Evolutionary conservation across 768 basidiomycete genomes (phyloP).

Genomic region (Kwoniella bestiolae): DNA sequence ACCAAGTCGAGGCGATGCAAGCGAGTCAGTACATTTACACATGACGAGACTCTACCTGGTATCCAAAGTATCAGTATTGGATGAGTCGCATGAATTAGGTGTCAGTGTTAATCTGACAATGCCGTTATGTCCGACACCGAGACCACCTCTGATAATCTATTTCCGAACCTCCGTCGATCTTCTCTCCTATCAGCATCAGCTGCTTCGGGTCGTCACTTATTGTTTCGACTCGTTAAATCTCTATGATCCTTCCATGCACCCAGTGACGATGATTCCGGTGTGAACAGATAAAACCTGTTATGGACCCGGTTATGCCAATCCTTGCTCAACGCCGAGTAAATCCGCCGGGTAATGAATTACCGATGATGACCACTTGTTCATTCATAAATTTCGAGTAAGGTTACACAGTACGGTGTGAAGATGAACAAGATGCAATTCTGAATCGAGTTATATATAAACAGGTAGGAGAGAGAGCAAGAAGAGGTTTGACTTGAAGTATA

Average conservation of each 20-base stretch:
- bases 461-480: neutral
- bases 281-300: neutral
- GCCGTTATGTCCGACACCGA: conserved; percentile 8
- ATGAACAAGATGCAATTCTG: neutral
- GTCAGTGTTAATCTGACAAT: too few species aligned
- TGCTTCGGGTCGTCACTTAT: neutral
- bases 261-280: too few species aligned
- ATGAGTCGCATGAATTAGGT: too few species aligned
- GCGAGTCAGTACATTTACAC: too few species aligned
- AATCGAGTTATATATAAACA: conserved; percentile 1
- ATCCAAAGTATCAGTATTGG: too few species aligned
- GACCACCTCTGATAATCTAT: neutral
- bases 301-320: neutral
- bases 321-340: conserved; percentile 12
- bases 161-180: neutral
- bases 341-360: conserved; percentile 17
- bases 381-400: neutral
- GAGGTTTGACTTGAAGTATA: too few species aligned
- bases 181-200: neutral
- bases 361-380: conserved; percentile 7
- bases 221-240: neutral
- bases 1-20: too few species aligned
- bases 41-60: too few species aligned
- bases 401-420: neutral
- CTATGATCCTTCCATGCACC: neutral